These are phyloP conservation scores for Kodamaea neixiangensis DNA, from an alignment of 805 yeast genomes.

Conservation along the genomic window DNA sequence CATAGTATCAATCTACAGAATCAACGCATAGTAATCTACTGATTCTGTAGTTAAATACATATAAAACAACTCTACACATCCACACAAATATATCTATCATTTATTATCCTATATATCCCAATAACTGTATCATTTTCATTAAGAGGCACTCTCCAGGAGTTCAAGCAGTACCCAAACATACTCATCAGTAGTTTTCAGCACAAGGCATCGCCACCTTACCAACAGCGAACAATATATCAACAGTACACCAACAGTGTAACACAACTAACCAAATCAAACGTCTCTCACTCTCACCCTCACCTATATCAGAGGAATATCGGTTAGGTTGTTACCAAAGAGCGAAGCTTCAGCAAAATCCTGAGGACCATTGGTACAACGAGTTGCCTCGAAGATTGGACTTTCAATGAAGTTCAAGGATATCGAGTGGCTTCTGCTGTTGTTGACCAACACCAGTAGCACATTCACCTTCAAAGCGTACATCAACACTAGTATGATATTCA, in stretches of 20 bases:
- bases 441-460: slow-evolving; percentile 35
- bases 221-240: no score
- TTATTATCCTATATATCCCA: background rate
- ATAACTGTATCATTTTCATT: background rate
- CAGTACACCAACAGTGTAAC: background rate
- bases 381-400: slow-evolving; percentile 32
- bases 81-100: background rate
- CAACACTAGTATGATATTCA: slow-evolving; percentile 36
- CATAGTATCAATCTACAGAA: no score
- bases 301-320: slow-evolving; percentile 29
- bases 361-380: slow-evolving; percentile 26
- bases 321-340: slow-evolving; percentile 25
- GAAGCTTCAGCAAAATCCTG: slow-evolving; percentile 28
- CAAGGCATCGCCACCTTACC: background rate
- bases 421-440: slow-evolving; percentile 34
- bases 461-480: slow-evolving; percentile 41
- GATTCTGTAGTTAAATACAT: no score
- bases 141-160: background rate
- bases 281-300: background rate
- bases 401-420: slow-evolving; percentile 34
- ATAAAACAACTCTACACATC: background rate
- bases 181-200: background rate
- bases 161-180: background rate
- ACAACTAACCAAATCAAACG: background rate
- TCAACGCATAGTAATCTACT: no score